These are phyloP conservation scores for Trapa bicornis DNA, from an alignment of 345 rosid genomes.

Conservation along the genomic window DNA sequence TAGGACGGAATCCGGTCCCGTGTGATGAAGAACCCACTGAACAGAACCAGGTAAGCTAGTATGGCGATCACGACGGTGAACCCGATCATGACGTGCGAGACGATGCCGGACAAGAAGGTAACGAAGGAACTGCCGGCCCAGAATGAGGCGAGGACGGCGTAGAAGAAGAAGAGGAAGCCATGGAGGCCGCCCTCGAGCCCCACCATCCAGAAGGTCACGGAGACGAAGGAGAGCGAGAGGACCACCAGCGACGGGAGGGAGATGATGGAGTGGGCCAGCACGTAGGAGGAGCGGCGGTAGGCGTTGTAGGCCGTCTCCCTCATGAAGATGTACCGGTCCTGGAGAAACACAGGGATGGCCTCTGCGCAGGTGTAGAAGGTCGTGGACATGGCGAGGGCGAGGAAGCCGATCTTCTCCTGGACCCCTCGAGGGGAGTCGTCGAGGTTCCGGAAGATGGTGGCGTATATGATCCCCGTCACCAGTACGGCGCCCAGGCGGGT, in stretches of 20 bases:
- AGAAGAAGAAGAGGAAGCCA: slow-evolving; percentile 70
- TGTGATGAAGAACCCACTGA: slow-evolving; percentile 86
- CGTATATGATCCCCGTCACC: slow-evolving; percentile 72
- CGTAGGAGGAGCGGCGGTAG: slow-evolving; percentile 79
- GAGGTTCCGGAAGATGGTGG: slow-evolving; percentile 72
- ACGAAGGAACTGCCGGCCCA: slow-evolving; percentile 97
- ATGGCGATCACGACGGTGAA: slow-evolving; percentile 77
- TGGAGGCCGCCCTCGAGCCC: slow-evolving; percentile 58
- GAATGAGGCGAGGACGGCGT: slow-evolving; percentile 53
- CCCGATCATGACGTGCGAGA: slow-evolving; percentile 72
- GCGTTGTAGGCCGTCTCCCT: slow-evolving; percentile 38
- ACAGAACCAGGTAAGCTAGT: slow-evolving; percentile 67
- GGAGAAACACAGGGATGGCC: slow-evolving; percentile 81
- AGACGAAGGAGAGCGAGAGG: slow-evolving; percentile 60
- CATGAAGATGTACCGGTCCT: slow-evolving; percentile 35
- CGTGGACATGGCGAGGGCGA: slow-evolving; percentile 90
- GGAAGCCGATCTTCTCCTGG: slow-evolving; percentile 76
- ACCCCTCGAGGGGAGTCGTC: slow-evolving; percentile 75
- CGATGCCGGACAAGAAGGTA: slow-evolving; percentile 74
- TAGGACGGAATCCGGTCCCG: slow-evolving; percentile 11
- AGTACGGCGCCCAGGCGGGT: slow-evolving; percentile 66
- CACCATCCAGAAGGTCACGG: slow-evolving; percentile 62
- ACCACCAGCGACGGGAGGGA: slow-evolving; percentile 53
- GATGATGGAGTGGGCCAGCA: slow-evolving; percentile 65
- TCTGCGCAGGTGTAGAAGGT: slow-evolving; percentile 91